These are phyloP conservation scores for Microthlaspi erraticum DNA, from an alignment of 345 rosid species.

Conservation along the genomic window DNA sequence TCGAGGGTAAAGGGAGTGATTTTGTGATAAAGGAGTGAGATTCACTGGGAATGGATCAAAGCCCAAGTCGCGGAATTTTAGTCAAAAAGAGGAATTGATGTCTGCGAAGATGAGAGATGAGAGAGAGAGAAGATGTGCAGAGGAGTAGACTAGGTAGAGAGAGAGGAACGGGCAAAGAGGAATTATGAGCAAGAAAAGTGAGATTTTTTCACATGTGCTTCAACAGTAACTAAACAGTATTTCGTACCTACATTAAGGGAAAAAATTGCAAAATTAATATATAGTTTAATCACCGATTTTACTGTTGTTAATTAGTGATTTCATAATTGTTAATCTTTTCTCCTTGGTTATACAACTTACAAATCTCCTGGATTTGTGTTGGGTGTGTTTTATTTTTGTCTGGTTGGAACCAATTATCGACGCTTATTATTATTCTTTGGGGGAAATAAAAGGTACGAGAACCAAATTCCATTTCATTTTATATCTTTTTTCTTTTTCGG, in stretches of 20 bases:
- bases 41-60: slow-evolving; percentile 42
- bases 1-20: slow-evolving; percentile 20
- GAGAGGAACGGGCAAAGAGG: slow-evolving; percentile 23
- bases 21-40: slow-evolving; percentile 33
- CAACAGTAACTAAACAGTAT: slow-evolving; percentile 23
- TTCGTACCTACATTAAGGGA: not conserved
- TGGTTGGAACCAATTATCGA: slow-evolving; percentile 37
- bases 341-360: slow-evolving; percentile 16
- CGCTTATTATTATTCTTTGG: slow-evolving; percentile 13
- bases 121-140: slow-evolving; percentile 23
- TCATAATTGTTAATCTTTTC: not conserved
- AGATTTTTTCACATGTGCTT: slow-evolving; percentile 41
- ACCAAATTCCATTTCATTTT: slow-evolving; percentile 36
- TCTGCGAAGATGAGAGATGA: slow-evolving; percentile 30
- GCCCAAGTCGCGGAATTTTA: slow-evolving; percentile 44
- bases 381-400: slow-evolving; percentile 32
- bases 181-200: slow-evolving; percentile 24
- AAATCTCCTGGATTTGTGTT: slow-evolving; percentile 41
- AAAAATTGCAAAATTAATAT: not conserved
- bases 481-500: slow-evolving; percentile 27
- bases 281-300: slow-evolving; percentile 21
- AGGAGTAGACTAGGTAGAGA: slow-evolving; percentile 12
- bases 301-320: not conserved
- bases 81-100: slow-evolving; percentile 46
- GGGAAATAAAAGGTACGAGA: slow-evolving; percentile 40